Evolutionary conservation across 768 basidiomycete genomes (phyloP).

Genomic region (Leucocoprinus leucothites): DNA sequence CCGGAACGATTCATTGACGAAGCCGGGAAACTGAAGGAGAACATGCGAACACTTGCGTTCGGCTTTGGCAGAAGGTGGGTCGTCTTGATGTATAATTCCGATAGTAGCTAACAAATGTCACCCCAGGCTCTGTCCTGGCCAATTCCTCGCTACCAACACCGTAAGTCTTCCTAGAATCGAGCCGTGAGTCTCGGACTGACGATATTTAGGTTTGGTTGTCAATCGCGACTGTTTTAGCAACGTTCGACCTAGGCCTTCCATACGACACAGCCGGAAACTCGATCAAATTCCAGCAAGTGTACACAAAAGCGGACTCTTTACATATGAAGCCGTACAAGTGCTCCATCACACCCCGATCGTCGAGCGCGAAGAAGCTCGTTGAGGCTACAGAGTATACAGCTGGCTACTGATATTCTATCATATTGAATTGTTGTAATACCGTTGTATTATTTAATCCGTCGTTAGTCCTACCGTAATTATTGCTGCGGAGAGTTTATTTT

Average conservation of each 20-base stretch:
- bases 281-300: constrained; percentile 20
- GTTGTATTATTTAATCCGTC: too few relatives aligned
- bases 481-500: too few relatives aligned
- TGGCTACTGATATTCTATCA: background rate
- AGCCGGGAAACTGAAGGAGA: constrained; percentile 16
- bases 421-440: too few relatives aligned
- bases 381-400: constrained; percentile 4
- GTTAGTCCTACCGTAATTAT: too few relatives aligned
- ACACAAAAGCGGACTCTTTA: background rate
- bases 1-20: constrained; percentile 29
- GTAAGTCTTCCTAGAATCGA: background rate
- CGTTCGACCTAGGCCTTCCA: constrained; percentile 24
- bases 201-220: constrained; percentile 21
- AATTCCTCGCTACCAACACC: constrained; percentile 8
- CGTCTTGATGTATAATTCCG: background rate
- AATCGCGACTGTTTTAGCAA: constrained; percentile 25
- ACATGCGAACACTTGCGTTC: constrained; percentile 15
- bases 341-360: constrained; percentile 5
- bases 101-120: background rate
- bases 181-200: background rate
- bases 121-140: constrained; percentile 11
- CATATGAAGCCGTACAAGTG: constrained; percentile 4
- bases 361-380: background rate
- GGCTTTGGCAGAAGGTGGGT: constrained; percentile 22
- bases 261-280: constrained; percentile 19